Base-by-base conservation (phyloP, 768 basidiomycete species). In the Tylopilus subfusipes region DNA sequence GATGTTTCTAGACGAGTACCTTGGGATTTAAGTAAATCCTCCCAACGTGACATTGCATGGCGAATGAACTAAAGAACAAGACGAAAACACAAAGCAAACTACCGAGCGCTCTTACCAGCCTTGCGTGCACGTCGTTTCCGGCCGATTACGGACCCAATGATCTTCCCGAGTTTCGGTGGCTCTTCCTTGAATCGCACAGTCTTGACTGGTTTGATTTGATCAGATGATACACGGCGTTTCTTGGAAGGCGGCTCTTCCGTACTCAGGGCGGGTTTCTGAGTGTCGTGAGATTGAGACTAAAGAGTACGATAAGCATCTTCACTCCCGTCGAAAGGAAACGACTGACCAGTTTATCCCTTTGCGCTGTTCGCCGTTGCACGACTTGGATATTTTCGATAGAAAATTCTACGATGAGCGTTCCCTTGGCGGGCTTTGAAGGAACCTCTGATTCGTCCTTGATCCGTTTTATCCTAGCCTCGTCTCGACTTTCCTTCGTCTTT, bases 301-400 rank as follows among this genome's bases (percentile, higher is more conserved):
- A 18, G 10, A 19, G 48, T n/a, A 14, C 5, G 21, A 48, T 50
- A 58, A 31, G 8, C 18, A 45, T 27, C 11, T n/a, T 21, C 22
- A 27, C 30, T 16, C 27, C 9, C 38, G 29, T 21, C 11, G 0
- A 24, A 5, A 27, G n/a, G 8, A 2, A 9, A 8, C 18, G 39
- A 56, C 63, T 46, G 18, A 52, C 62, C 40, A 56, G 52, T 47
- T 72, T 76, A 42, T 73, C 77, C 49, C 76, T 78, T 51, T 75
- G 76, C 2, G 82, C 79, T 36, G 78, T 77, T 63, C 93, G 77
- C 52, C 92, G 76, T 58, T 88, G 88, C 36, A 94, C 85, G 29
- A 95, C 92, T 72, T 93, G 89, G 19, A 91, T 75, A 64, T 98
- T 98, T 75, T 98, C 94, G 48, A 98, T 93, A 38, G 93, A 94